Conservation (phyloP, 2,329 filamentous ascomycete genomes). For the Diaporthe citriasiana region DNA sequence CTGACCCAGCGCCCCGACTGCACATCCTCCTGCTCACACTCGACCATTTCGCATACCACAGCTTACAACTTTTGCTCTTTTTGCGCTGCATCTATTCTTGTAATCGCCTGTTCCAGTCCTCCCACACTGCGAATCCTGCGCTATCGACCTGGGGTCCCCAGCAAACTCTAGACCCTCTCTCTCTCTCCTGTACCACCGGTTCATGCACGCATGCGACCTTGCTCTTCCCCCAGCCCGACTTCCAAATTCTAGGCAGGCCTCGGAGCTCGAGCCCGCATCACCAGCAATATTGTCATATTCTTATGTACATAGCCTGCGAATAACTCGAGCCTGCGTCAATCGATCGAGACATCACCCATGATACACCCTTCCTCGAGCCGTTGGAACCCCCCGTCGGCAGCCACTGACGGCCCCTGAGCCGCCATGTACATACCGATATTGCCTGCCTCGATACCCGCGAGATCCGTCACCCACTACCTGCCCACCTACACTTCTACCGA, state of each 20-base stretch:
- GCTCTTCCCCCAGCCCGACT: neutral
- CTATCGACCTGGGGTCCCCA: neutral
- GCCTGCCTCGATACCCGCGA: slow-evolving; percentile 36
- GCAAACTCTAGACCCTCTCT: neutral
- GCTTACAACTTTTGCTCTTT: neutral
- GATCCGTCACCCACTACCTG: slow-evolving; percentile 36
- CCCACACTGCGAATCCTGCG: slow-evolving; percentile 10
- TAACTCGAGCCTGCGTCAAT: neutral
- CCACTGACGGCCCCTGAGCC: slow-evolving; percentile 40
- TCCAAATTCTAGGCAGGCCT: neutral
- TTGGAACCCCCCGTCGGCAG: slow-evolving; percentile 34
- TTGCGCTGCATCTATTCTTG: slow-evolving; percentile 24
- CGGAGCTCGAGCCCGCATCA: neutral
- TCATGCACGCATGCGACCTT: slow-evolving; percentile 28
- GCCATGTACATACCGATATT: slow-evolving; percentile 40
- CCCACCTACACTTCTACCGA: slow-evolving; percentile 42
- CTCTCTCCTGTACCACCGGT: neutral
- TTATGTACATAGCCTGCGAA: slow-evolving; percentile 7
- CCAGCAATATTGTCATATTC: neutral
- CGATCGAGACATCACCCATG: slow-evolving; percentile 31
- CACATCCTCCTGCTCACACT: neutral
- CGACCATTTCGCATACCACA: neutral
- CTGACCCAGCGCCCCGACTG: neutral
- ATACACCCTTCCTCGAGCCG: slow-evolving; percentile 26
- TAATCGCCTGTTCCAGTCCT: neutral